Evolutionary conservation across 1,284 basidiomycete genomes (phyloP), one percentile per base, ranked within the genome.

Genomic region (Coniferiporia weirii): DNA sequence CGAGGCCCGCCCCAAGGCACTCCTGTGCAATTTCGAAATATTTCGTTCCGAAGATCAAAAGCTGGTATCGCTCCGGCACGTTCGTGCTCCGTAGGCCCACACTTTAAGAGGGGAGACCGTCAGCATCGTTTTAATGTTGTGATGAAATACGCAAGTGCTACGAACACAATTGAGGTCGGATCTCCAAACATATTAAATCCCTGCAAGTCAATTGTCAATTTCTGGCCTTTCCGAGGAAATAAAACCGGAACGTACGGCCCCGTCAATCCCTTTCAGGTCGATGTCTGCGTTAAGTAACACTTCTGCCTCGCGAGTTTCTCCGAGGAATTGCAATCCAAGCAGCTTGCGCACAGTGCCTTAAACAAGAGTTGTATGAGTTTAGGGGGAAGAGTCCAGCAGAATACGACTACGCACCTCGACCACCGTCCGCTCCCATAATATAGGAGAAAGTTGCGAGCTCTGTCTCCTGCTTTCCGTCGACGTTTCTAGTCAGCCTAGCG

Each of bases 251-350:
- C 56, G 19, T 27, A 47, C 57, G 5, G 6, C 20, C 10, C 12
- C 34, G 7, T 54, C 52, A 9, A 59, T 19, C n/a, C 58, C 58
- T 49, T 17, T 36, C 12, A 59, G 7, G 7, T 54, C 34, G 10
- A 45, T 34, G 22, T 59, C 58, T 12, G 36, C 58, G n/a, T 54
- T 52, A 6, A 40, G 19, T 4, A 60, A 20, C 17, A 35, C 64
- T 22, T 74, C 64, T 9, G 72, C 66, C 4, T 69, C 66, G 40
- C 66, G 67, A 0, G 73, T 75, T 59, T 82, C 76, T 0, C 80
- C 81, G 1, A 76, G 57, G 60, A 82, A 80, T 0, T 70, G 61
- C 22, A 81, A 61, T 0, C 75, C 75, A 15, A 79, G 70, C 22
- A 70, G 67, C 60, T 79, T 79, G 27, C 72, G 60, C 27, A 65